A percentile compares a stretch with the other conserved stretches of the same genome.
Conservation (phyloP, 768 basidiomycete genomes). For the Termitomyces sp. region DNA sequence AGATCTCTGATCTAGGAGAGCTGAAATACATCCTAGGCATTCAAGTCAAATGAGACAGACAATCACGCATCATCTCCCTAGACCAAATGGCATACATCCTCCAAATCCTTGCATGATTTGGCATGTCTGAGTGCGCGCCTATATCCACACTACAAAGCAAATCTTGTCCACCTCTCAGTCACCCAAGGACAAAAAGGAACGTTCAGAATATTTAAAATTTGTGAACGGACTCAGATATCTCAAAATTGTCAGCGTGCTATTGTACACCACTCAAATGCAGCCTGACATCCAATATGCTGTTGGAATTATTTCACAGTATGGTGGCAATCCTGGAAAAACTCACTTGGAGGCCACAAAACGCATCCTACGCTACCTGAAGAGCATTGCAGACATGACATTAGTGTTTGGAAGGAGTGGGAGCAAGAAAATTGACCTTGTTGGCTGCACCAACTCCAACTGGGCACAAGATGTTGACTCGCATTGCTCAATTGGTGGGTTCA, state of each 20-base stretch:
- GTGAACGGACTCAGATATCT: background rate
- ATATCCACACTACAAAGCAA: background rate
- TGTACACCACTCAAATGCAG: too few relatives aligned
- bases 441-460: constrained; percentile 3
- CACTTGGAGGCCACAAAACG: background rate
- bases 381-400: background rate
- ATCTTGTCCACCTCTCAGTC: background rate
- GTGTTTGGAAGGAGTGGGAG: background rate
- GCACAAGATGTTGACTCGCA: background rate
- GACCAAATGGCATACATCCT: background rate
- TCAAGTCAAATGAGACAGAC: background rate
- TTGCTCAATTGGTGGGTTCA: background rate
- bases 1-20: constrained; percentile 1
- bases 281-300: too few relatives aligned
- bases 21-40: too few relatives aligned
- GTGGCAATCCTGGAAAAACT: too few relatives aligned
- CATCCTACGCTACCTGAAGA: background rate
- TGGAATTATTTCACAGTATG: background rate
- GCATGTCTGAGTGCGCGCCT: background rate
- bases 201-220: background rate
- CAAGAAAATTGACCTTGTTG: background rate
- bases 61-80: background rate
- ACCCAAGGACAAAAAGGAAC: background rate
- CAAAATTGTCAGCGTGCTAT: background rate
- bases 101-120: background rate